Evolutionary conservation across 257 asterid genomes (phyloP).

Genomic region (Nicotiana knightiana): DNA sequence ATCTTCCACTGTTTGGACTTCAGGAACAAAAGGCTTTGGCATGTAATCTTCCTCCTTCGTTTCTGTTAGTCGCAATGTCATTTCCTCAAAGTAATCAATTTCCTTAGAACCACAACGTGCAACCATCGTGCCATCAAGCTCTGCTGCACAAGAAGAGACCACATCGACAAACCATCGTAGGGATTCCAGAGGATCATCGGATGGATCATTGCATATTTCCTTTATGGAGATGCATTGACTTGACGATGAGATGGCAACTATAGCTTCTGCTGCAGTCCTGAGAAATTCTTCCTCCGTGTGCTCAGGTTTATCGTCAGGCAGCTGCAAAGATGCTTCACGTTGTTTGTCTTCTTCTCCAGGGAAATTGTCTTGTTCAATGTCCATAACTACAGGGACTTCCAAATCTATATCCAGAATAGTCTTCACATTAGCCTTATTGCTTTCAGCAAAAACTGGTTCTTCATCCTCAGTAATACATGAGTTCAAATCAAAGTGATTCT

Average conservation of each 20-base stretch:
- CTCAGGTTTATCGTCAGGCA: conserved; percentile 23
- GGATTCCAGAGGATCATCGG: conserved; percentile 42
- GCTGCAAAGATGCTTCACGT: conserved; percentile 17
- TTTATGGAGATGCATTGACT: conserved; percentile 20
- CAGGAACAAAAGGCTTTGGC: conserved; percentile 70
- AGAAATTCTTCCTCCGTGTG: conserved; percentile 41
- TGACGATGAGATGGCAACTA: conserved; percentile 52
- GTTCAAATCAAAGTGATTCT: conserved; percentile 68
- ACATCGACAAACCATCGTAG: conserved; percentile 64
- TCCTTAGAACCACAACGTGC: conserved; percentile 30
- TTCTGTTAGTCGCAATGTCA: conserved; percentile 61
- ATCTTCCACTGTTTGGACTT: conserved; percentile 38
- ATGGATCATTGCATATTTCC: conserved; percentile 10
- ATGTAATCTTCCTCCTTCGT: conserved; percentile 71
- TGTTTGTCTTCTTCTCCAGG: conserved; percentile 21
- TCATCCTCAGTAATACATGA: conserved; percentile 60
- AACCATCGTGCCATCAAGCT: conserved; percentile 18
- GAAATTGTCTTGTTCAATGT: conserved; percentile 36
- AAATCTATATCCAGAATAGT: conserved; percentile 51
- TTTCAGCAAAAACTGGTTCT: conserved; percentile 39
- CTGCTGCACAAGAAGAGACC: conserved; percentile 30
- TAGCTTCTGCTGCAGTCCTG: conserved; percentile 60
- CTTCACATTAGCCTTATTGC: conserved; percentile 24
- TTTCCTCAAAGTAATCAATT: conserved; percentile 79
- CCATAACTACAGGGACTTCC: conserved; percentile 52